These are phyloP conservation scores for Lipomyces orientalis DNA, from an alignment of 805 yeast species.

Conservation along the genomic window DNA sequence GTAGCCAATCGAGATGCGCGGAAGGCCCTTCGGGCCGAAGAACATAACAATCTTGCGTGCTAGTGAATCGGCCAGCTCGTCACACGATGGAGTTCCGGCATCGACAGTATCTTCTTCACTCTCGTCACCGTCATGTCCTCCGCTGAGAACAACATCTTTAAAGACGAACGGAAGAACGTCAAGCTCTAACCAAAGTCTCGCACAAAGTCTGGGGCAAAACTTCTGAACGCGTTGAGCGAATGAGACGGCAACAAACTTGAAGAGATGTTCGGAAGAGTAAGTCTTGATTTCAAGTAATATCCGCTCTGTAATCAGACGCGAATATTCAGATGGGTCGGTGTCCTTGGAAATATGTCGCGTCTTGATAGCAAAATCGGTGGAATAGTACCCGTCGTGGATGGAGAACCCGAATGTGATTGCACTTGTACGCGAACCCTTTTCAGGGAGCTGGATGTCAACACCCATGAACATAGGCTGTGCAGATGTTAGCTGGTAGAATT, in stretches of 20 bases:
- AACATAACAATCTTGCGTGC: constrained; percentile 35
- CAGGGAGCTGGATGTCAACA: constrained; percentile 26
- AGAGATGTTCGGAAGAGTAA: constrained; percentile 29
- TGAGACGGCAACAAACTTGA: constrained; percentile 31
- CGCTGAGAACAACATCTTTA: constrained; percentile 7
- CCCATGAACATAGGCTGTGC: constrained; percentile 36
- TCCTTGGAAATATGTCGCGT: neutral
- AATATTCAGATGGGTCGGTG: constrained; percentile 9
- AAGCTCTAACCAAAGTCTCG: constrained; percentile 33
- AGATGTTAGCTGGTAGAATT: neutral
- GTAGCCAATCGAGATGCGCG: constrained; percentile 33
- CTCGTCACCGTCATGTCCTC: neutral
- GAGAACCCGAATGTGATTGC: constrained; percentile 32
- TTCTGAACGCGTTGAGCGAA: constrained; percentile 16
- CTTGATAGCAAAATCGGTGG: constrained; percentile 34
- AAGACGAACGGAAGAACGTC: constrained; percentile 34
- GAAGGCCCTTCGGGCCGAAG: constrained; percentile 35
- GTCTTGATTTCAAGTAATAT: constrained; percentile 24
- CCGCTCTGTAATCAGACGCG: constrained; percentile 21
- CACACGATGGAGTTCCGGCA: constrained; percentile 21
- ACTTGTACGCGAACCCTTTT: constrained; percentile 3
- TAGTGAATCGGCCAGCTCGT: constrained; percentile 36
- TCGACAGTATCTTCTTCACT: neutral
- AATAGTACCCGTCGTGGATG: constrained; percentile 36
- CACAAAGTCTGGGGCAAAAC: constrained; percentile 32